Base-by-base conservation (phyloP, 176 grass and related monocot genomes). In the Phyllostachys edulis region DNA sequence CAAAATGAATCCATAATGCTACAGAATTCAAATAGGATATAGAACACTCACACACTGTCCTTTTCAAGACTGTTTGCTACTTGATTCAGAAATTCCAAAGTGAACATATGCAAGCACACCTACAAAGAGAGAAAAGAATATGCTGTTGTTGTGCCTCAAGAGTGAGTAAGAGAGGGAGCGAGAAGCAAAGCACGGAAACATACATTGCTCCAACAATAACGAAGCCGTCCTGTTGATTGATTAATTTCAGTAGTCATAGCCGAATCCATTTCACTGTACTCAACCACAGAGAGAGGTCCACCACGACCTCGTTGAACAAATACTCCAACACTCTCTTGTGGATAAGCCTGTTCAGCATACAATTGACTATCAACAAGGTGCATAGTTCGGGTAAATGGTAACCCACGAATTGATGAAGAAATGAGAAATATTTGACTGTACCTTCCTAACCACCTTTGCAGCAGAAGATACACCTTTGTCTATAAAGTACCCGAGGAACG, bases 131-230 rank as follows among this genome's bases (percentile, higher is more conserved):
- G 20, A 37, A 38, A 51, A 76, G 13, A 82, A 69, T 7, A 73
- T 75, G 51, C 9, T 27, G 3, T 4, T 80, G 23, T 69, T 37
- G 83, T 34, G 20, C 16, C 55, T 88, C 62, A 63, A 46, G 38
- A 59, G 11, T 5, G 11, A 76, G 61, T 10, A 9, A 77, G 47
- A 23, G 24, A 86, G 37, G 4, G 44, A 83, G 21, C 0, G 23
- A 77, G 9, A 86, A 66, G 10, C 26, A 0, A 82, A 86, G 26
- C 37, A 89, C n/a, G 82, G 45, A 80, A 73, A 76, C 77, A 86
- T 99, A 99, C 96, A 69, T 99, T 99, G 92, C 96, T 94, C 96
- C 96, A 99, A 74, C 96, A 99, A 78, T 84, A 99, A 80, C 96
- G 96, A 80, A 99, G 93, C 75, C 93, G 89, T 60, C 96, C 96